Evolutionary conservation across 75 land plant genomes (phyloP), one percentile per base, ranked within the genome.

Genomic region (Pinus tabuliformis): DNA sequence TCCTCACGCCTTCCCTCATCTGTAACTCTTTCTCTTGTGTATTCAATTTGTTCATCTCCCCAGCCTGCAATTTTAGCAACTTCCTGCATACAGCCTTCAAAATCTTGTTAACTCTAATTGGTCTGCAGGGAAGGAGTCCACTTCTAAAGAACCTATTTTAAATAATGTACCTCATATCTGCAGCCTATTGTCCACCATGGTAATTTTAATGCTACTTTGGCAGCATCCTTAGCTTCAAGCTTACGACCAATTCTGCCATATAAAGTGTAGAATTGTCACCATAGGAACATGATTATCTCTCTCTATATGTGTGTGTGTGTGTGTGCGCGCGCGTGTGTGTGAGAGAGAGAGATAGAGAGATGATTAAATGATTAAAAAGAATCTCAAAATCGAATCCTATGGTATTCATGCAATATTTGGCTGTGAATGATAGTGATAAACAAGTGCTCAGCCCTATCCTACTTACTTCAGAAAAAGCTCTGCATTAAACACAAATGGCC

Each of bases 141-240:
- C 54, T 52, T 73, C 18, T n/a, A 60, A 60, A 20, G 62, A 60
- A 60, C 52, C 49, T 13, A 68, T 28, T 15, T 6, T 21, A 57
- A 39, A 9, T 33, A 57, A 24, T 8, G 73, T 76, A 90, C 95
- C 72, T 92, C 81, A 58, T 96, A 96, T 66, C 73, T 77, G 75
- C 91, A 90, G 36, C 99, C 97, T 81, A 96, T 63, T 49, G 99
- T 96, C 99, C 99, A 96, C 99, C 99, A 96, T 57, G 99, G 99
- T 49, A 93, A 90, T 72, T 92, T 94, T 60, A 96, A 57, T 21
- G 99, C 97, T 30, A 78, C 89, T 63, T 92, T 82, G 15, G 99
- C 99, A 56, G 98, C 91, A 87, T 96, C 97, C 80, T 89, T 94
- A 39, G 99, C 92, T 87, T 96, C 99, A 58, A 73, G 36, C 30